phyloP scores from a whole-genome alignment of 208 protist genomes.

The Acanthamoeba triangularis region DNA sequence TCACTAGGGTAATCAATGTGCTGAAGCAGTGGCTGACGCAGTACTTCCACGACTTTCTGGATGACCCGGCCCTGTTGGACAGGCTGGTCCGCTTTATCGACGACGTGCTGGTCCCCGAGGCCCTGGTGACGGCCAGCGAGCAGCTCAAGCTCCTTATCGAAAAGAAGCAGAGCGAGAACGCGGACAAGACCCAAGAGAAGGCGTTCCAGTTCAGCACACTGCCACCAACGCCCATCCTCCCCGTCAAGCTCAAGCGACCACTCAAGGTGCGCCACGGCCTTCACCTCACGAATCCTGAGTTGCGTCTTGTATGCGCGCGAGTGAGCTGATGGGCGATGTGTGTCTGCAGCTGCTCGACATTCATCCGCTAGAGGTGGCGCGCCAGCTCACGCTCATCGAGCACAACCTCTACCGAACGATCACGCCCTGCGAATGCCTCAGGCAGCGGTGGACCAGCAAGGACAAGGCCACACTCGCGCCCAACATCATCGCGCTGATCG shows the following conservation, averaged over 20 bases:
- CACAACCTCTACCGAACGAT: constrained; percentile 74
- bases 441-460: constrained; percentile 76
- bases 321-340: background rate
- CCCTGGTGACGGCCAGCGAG: background rate
- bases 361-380: constrained; percentile 67
- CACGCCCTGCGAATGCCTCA: constrained; percentile 56
- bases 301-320: too few species aligned
- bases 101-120: constrained; percentile 48
- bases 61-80: background rate
- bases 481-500: constrained; percentile 82
- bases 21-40: constrained; percentile 42
- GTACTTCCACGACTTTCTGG: constrained; percentile 15
- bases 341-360: background rate
- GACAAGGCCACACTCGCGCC: constrained; percentile 77
- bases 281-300: background rate
- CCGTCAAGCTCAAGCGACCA: background rate
- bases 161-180: background rate
- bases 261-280: background rate
- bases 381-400: constrained; percentile 81
- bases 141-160: background rate
- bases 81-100: background rate
- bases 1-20: background rate
- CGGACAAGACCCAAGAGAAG: background rate
- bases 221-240: constrained; percentile 30
- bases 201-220: background rate